Evolutionary conservation across 495 filamentous ascomycete species (phyloP), one percentile per base, ranked within the genome.

Genomic region (Tetracladium setigerum): DNA sequence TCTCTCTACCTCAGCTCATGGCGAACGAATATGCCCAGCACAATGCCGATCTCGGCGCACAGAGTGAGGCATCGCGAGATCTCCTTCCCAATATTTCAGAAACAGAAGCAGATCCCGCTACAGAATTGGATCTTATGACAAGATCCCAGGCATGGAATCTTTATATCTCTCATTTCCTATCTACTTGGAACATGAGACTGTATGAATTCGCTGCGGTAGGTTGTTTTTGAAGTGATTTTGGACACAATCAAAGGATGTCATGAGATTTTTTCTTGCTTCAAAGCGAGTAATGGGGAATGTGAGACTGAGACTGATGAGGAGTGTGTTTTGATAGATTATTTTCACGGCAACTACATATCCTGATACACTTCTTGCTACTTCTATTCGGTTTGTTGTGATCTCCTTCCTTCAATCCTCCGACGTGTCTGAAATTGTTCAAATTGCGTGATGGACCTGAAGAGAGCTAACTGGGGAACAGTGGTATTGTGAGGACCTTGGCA

Each of bases 151-250:
- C 67, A 12, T 52, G 51, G 19, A 65, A 59, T 10, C 68, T 77
- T 0, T 82, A 82, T 49, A 62, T 67, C 16, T 79, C 81, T 0
- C 82, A 86, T 58, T 71, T 75, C 46, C 68, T 86, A 1, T 85
- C 81, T 5, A 76, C 82, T 42, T 87, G 81, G 82, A 87, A 86
- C 53, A 78, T 81, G 2, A 72, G 83, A 36, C 63, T 76, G 40
- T 87, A 84, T 61, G 82, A 86, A 54, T 81, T 82, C 44, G 80
- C 68, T 13, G 76, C 77, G 1, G 76, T 74, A 22, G 40, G 54
- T 50, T 9, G 7, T 3, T 7, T 27, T 27, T 27, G 22, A 27
- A 27, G 22, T 27, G 22, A 27, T 27, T n/a, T 62, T 58, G 52
- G 56, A 58, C 53, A 55, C 55, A 12, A 55, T 62, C 37, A n/a